Conservation (phyloP, 2,329 filamentous ascomycete genomes). For the Kalaharituber pfeilii region DNA sequence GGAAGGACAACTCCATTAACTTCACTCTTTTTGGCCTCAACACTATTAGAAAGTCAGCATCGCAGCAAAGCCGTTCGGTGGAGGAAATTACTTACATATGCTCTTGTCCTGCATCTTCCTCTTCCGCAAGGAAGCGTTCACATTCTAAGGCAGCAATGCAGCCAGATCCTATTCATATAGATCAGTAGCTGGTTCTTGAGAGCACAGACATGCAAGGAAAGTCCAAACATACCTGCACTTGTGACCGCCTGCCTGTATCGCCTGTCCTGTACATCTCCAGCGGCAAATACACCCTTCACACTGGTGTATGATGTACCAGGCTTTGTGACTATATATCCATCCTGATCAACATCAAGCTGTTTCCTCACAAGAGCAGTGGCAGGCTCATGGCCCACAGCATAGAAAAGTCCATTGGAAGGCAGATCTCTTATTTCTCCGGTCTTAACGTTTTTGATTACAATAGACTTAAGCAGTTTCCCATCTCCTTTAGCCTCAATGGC, state of each 20-base stretch:
- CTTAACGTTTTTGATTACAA: conserved; percentile 63
- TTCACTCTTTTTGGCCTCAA: conserved; percentile 26
- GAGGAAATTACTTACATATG: conserved; percentile 12
- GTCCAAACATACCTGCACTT: conserved; percentile 59
- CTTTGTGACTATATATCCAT: conserved; percentile 79
- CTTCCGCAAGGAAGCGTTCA: conserved; percentile 74
- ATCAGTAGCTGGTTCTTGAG: conserved; percentile 1
- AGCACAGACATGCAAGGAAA: background rate
- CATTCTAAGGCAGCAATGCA: conserved; percentile 93
- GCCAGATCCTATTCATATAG: conserved; percentile 48
- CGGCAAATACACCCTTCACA: conserved; percentile 82
- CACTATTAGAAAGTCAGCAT: conserved; percentile 11
- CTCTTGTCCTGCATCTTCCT: conserved; percentile 26
- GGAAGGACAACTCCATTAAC: conserved; percentile 38
- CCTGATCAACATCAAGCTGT: conserved; percentile 70
- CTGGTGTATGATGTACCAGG: conserved; percentile 79
- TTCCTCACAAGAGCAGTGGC: conserved; percentile 81
- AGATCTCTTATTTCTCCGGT: conserved; percentile 67
- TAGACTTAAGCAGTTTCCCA: conserved; percentile 68
- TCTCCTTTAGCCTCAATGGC: conserved; percentile 74
- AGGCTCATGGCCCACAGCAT: conserved; percentile 91
- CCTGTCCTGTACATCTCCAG: conserved; percentile 97
- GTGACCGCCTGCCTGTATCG: conserved; percentile 94
- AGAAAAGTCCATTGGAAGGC: conserved; percentile 84
- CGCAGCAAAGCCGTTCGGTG: conserved; percentile 9